Percentiles rank a stretch among this genome's conserved stretches.
Conservation (phyloP, 352 stramenopile genomes). For the Phytopythium sindhum region DNA sequence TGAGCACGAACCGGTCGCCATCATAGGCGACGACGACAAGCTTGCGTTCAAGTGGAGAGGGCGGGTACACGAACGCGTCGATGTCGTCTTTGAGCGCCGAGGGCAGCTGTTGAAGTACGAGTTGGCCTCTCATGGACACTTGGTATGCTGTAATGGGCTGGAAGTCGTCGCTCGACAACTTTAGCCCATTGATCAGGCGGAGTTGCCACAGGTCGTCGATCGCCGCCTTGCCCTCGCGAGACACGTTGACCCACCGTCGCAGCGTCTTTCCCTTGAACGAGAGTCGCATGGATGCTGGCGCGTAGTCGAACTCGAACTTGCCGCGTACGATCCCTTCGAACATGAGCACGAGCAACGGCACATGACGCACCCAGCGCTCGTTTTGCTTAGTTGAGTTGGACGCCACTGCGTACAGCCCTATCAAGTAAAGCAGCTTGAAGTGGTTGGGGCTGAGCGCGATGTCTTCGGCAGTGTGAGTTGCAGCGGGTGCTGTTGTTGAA, state of each 20-base stretch:
- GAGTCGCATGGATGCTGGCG: conserved; percentile 92
- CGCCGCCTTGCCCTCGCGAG: conserved; percentile 93
- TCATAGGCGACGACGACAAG: conserved; percentile 57
- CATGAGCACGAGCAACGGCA: conserved; percentile 94
- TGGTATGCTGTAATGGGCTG: conserved; percentile 97
- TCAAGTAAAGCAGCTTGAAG: conserved; percentile 95
- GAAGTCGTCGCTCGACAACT: conserved; percentile 92
- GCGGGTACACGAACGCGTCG: conserved; percentile 61
- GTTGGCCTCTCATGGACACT: conserved; percentile 86
- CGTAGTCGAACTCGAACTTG: conserved; percentile 97
- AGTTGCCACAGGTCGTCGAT: conserved; percentile 94
- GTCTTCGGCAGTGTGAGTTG: conserved; percentile 3
- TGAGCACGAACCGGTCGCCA: conserved; percentile 74
- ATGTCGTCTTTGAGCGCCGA: conserved; percentile 64
- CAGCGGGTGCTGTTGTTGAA: conserved; percentile 11
- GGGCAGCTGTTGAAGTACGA: conserved; percentile 83
- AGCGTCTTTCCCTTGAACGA: conserved; percentile 87
- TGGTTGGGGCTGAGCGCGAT: conserved; percentile 91
- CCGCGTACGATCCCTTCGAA: conserved; percentile 95
- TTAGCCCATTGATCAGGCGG: conserved; percentile 91
- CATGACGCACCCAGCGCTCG: conserved; percentile 95
- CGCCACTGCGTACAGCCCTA: conserved; percentile 92
- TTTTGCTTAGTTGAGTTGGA: conserved; percentile 88
- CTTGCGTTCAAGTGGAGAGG: conserved; percentile 35
- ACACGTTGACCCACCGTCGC: conserved; percentile 91